Evolutionary conservation across 1,284 basidiomycete genomes (phyloP), one percentile per base, ranked within the genome.

Genomic region (Cerioporus squamosus): DNA sequence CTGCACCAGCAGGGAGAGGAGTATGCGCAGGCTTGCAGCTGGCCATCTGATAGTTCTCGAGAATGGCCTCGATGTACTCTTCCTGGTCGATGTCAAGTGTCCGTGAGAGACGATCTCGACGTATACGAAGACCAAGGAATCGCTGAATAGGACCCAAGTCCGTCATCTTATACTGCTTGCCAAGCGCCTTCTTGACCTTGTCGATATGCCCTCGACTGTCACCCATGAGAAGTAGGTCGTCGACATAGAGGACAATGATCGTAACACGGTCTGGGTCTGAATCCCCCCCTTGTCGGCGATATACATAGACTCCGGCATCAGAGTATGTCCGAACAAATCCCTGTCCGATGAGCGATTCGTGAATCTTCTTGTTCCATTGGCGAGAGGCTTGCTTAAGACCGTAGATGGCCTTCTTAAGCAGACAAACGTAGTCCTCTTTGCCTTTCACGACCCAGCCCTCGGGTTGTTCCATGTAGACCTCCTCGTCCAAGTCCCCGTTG

Each of bases 381-480:
- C 62, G 62, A 3, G 66, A 65, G 14, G 71, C 60, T 57, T 75
- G 73, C 61, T 73, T 72, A 9, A 74, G 66, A 12, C 72, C 70
- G 47, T 72, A 71, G 5, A 74, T 57, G 1, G 64, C 57, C 40
- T 61, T 61, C 20, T 15, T 15, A n/a, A 74, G 62, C 2, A 36
- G 51, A 14, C 44, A 61, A 17, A 69, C 66, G 15, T 31, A 40
- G 31, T 62, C 33, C 5, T 23, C 43, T 31, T 46, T 4, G 24
- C 39, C 3, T 58, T 48, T 23, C 62, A 61, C 29, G 73, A 68
- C 44, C 44, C 61, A 77, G 0, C 70, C 72, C 1, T 68, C 47
- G 0, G 71, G 75, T 44, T 76, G 74, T 0, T 47, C 15, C 75
- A 79, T 78, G 45, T 74, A 79, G 6, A 80, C 68, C 15, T 75